Conservation (phyloP, 1,284 basidiomycete genomes). For the Termitomyces sp. region DNA sequence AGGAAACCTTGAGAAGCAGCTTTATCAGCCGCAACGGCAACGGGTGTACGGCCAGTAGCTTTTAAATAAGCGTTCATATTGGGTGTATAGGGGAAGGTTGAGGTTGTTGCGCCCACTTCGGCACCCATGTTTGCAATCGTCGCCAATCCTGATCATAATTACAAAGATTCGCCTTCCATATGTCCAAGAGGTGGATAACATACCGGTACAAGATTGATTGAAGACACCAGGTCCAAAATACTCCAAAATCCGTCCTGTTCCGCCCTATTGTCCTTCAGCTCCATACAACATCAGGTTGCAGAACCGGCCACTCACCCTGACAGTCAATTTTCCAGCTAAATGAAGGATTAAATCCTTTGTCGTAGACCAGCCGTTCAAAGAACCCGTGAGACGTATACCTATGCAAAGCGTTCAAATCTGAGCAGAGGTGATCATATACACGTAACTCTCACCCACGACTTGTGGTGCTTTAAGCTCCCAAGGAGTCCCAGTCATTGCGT, state of each 20-base stretch:
- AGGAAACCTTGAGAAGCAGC: constrained; percentile 82
- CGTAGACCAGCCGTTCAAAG: constrained; percentile 89
- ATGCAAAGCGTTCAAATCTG: constrained; percentile 4
- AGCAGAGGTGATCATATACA: not conserved
- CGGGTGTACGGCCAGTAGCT: constrained; percentile 86
- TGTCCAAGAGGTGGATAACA: constrained; percentile 9
- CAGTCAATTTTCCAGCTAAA: constrained; percentile 91
- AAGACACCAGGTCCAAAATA: constrained; percentile 96
- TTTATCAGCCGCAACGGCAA: constrained; percentile 82
- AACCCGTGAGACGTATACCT: constrained; percentile 86
- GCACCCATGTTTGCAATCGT: constrained; percentile 99
- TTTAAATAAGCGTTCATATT: constrained; percentile 88
- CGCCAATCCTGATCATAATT: constrained; percentile 65
- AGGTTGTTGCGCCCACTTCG: constrained; percentile 97
- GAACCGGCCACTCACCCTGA: constrained; percentile 58
- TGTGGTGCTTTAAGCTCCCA: constrained; percentile 98
- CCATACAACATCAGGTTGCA: not conserved
- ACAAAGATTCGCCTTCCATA: not conserved
- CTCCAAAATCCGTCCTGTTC: constrained; percentile 94
- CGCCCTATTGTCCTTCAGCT: constrained; percentile 53
- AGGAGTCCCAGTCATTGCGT: constrained; percentile 96
- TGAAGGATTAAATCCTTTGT: constrained; percentile 97
- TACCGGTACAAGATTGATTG: constrained; percentile 89
- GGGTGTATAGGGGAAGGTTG: constrained; percentile 92
- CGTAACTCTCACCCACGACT: constrained; percentile 60